Evolutionary conservation across 208 protist species (phyloP), one percentile per base, ranked within the genome.

Genomic region (Leishmania arabica): DNA sequence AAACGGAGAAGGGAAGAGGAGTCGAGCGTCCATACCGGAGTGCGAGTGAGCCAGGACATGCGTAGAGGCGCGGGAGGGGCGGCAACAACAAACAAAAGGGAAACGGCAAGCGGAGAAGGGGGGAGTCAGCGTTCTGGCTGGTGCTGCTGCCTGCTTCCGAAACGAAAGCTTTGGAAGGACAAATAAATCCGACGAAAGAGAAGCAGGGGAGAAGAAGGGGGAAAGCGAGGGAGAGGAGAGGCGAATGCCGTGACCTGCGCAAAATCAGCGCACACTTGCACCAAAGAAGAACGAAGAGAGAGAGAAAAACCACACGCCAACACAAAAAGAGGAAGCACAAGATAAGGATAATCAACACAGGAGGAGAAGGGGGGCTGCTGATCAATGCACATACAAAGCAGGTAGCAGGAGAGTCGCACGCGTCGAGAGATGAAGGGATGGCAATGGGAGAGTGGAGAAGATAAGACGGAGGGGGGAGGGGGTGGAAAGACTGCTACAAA

Each of bases 151-250:
- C 21, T 17, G 19, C 7, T 4, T 5, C 60, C 13, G n/a, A 5
- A 31, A 31, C 27, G 17, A 65, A 5, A 15, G 0, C 60, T 34
- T 17, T 3, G 2, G 27, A 47, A 5, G 3, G 37, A 47, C 0
- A 13, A 15, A 45, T 17, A 58, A 27, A 40, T 3, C 1, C 27
- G 4, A 9, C 8, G 2, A 37, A 37, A 65, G 73, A 37, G 54
- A 62, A 77, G 40, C 15, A 77, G 73, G 51, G 73, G 51, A 73
- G 49, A 62, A n/a, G 24, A 31, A 73, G 49, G 13, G 62, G 24
- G 34, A 34, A 53, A 74, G 75, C 53, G 71, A 77, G 3, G 37
- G 34, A 19, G 24, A n/a, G 27, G 56, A 24, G 51, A 1, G 45
- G 45, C 9, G 45, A 47, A 13, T 47, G 45, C 9, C 45, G 45